Base-by-base conservation (phyloP, 2,329 filamentous ascomycete species). In the Aspergillus carbonarius region DNA sequence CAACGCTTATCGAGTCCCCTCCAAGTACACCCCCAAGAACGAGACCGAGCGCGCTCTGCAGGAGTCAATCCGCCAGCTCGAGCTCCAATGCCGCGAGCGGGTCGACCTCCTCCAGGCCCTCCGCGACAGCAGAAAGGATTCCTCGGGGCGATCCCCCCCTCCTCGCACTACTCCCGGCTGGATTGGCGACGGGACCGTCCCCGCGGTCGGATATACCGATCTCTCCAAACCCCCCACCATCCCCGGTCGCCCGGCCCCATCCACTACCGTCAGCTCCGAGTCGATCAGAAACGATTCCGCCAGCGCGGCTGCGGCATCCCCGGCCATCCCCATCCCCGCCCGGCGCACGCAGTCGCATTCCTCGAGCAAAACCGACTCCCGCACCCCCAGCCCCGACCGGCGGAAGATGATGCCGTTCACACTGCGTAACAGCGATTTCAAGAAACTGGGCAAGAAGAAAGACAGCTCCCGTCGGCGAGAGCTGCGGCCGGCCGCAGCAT, bases 31-130 rank as follows among this genome's bases (percentile, higher is more conserved):
- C 12, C 87, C 91, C 18, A 86, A 87, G 68, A 88, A 87, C 52
- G 91, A 96, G 75, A 96, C 91, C 1, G 93, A 98, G 72, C 89
- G 85, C 68, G 88, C 91, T 2, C 78, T 98, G 57, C 84, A 90
- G 55, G 90, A 95, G 57, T 96, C 92, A 50, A 78, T 98, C 60
- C 85, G 86, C 59, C 84, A 92, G 68, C 84, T 98, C 70, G 92
- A 98, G 72, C 74, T 93, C 62, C 93, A 97, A 76, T 97, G 93
- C 76, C 93, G 95, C 74, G 93, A 98, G 76, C 85, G 93, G 50
- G 91, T 97, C 52, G 92, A 96, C 72, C 81, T 98, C 34, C 82
- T 98, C 6, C 89, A 95, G 71, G 89, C 93, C 6, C 79, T 98
- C 58, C 85, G 88, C 60, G 81, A 89, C 63, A 89, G 85, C 67